Evolutionary conservation across 2,329 filamentous ascomycete genomes (phyloP).

Genomic region (Ciborinia camelliae): DNA sequence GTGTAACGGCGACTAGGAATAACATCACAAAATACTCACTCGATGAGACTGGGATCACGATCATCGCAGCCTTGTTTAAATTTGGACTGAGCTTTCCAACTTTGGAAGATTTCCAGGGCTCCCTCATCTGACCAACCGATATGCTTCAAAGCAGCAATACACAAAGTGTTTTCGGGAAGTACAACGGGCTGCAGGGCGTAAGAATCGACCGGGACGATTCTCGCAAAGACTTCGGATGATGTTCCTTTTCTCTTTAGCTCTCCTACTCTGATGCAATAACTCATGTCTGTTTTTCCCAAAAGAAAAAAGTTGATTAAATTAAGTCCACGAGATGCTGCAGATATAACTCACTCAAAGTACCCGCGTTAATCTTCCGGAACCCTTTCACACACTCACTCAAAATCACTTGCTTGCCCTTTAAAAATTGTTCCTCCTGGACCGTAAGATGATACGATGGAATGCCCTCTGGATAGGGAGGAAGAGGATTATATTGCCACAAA

Average conservation of each 20-base stretch:
- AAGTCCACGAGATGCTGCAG: no score
- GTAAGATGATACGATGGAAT: neutral
- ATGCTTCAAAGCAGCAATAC: neutral
- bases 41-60: neutral
- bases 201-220: neutral
- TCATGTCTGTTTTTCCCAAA: neutral
- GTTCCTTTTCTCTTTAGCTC: no score
- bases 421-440: neutral
- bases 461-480: neutral
- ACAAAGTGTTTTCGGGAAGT: neutral
- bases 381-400: neutral
- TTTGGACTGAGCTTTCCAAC: neutral
- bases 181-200: neutral
- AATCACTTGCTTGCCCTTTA: neutral
- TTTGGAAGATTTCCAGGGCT: neutral
- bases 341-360: neutral
- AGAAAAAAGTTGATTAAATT: no score
- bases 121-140: neutral
- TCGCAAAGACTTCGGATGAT: neutral
- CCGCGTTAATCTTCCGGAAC: neutral
- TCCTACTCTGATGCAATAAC: neutral
- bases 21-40: neutral
- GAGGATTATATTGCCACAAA: neutral
- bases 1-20: neutral
- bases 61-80: neutral